Conservation (phyloP, 2,329 filamentous ascomycete genomes). For the Fusarium kyushuense region DNA sequence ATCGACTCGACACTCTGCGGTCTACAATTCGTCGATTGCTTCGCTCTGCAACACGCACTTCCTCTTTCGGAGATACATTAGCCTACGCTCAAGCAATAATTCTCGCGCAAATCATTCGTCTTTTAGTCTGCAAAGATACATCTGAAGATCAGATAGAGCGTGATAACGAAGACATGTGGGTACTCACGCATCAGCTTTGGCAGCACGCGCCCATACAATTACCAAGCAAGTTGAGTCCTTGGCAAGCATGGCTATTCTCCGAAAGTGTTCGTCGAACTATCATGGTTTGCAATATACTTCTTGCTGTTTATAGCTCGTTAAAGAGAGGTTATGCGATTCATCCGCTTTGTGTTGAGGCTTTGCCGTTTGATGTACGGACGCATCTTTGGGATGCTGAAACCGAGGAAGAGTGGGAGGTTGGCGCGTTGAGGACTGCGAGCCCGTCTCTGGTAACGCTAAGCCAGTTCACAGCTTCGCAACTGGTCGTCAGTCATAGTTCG, state of each 20-base stretch:
- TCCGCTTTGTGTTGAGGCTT: slow-evolving; percentile 8
- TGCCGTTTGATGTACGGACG: slow-evolving; percentile 13
- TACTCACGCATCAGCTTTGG: background rate
- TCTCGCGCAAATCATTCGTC: slow-evolving; percentile 1
- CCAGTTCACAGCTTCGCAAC: background rate
- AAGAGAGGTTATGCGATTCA: slow-evolving; percentile 16
- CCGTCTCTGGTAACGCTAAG: background rate
- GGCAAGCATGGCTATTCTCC: slow-evolving; percentile 20
- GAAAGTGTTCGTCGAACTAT: slow-evolving; percentile 15
- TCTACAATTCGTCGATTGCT: background rate
- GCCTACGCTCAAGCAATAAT: slow-evolving; percentile 10
- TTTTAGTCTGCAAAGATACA: background rate
- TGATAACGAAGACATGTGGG: slow-evolving; percentile 13
- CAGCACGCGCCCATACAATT: slow-evolving; percentile 4
- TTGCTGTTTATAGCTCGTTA: background rate
- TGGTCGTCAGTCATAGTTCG: rapidly evolving
- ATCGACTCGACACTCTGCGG: background rate
- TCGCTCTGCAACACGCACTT: background rate
- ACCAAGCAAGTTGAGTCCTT: background rate
- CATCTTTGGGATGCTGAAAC: background rate
- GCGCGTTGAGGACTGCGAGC: rapidly evolving
- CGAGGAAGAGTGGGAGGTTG: background rate
- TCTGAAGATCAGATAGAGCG: background rate
- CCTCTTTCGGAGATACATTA: slow-evolving; percentile 2
- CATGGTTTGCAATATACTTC: slow-evolving; percentile 10